Percentiles rank a stretch among this genome's conserved stretches.
Conservation (phyloP, 2,329 filamentous ascomycete species). For the Tolypocladium guangdongense region DNA sequence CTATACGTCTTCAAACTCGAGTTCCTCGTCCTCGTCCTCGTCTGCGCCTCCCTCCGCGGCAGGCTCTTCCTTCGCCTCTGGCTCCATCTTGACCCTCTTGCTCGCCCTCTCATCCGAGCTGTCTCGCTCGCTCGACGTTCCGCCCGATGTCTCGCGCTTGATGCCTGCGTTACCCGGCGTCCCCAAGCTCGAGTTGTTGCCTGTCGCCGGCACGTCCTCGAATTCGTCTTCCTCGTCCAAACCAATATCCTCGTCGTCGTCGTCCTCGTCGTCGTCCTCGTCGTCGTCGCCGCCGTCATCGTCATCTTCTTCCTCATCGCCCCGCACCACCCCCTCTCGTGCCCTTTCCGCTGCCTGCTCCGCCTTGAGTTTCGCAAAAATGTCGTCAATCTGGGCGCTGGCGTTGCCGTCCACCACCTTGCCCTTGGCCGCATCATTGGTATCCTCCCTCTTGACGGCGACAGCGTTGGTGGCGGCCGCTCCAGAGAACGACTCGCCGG, state of each 20-base stretch:
- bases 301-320: constrained; percentile 21
- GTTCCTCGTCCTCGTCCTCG: constrained; percentile 39
- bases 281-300: constrained; percentile 13
- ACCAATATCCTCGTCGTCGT: constrained; percentile 21
- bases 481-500: constrained; percentile 46
- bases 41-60: constrained; percentile 34
- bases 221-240: constrained; percentile 33
- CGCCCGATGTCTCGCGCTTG: constrained; percentile 17
- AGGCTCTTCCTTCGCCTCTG: constrained; percentile 25
- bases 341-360: constrained; percentile 40
- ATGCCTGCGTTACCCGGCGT: constrained; percentile 20
- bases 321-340: constrained; percentile 15
- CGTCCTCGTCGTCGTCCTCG: constrained; percentile 8
- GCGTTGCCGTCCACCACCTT: constrained; percentile 37
- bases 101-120: constrained; percentile 32
- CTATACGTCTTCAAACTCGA: constrained; percentile 50
- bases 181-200: constrained; percentile 16
- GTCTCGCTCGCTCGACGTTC: constrained; percentile 9
- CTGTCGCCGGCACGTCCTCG: constrained; percentile 36
- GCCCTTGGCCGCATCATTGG: constrained; percentile 32
- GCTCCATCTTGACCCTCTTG: constrained; percentile 53
- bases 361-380: constrained; percentile 55
- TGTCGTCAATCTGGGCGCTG: constrained; percentile 50
- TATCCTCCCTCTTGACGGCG: constrained; percentile 28
- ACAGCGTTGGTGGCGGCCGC: constrained; percentile 7